Percentiles rank a stretch among this genome's conserved stretches.
These are phyloP conservation scores for Clathrospora elynae DNA, from an alignment of 2,329 filamentous ascomycete species.

Conservation along the genomic window DNA sequence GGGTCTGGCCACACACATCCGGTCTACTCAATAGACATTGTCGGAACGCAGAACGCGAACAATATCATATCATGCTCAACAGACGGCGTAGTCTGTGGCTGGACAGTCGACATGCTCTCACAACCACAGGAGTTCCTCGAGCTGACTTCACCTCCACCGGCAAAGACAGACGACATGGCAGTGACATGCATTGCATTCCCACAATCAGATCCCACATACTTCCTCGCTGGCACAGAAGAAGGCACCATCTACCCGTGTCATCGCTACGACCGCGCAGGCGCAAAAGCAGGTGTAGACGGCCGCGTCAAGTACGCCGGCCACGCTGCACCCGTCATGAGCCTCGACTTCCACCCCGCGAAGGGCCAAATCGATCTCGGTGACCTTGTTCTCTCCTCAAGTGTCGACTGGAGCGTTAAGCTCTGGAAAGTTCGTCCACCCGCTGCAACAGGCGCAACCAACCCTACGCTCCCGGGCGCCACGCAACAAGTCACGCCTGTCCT, in stretches of 20 bases:
- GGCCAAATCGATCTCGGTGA: slow-evolving; percentile 95
- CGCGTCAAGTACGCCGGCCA: slow-evolving; percentile 89
- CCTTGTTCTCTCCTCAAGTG: slow-evolving; percentile 84
- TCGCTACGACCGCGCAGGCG: slow-evolving; percentile 93
- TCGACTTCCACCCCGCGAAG: slow-evolving; percentile 91
- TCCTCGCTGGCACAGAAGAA: slow-evolving; percentile 95
- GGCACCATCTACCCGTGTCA: slow-evolving; percentile 96
- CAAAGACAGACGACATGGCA: slow-evolving; percentile 87
- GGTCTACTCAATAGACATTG: slow-evolving; percentile 92
- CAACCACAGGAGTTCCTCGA: slow-evolving; percentile 95
- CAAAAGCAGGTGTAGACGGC: slow-evolving; percentile 92
- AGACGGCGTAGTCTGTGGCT: slow-evolving; percentile 94
- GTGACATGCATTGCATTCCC: slow-evolving; percentile 96
- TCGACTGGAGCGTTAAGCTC: slow-evolving; percentile 97
- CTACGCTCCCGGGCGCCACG: slow-evolving; percentile 43
- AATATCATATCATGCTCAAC: slow-evolving; percentile 98
- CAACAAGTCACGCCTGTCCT: slow-evolving; percentile 73
- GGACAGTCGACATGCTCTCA: slow-evolving; percentile 97
- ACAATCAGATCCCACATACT: slow-evolving; percentile 93
- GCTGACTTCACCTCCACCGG: slow-evolving; percentile 78
- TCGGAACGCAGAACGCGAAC: slow-evolving; percentile 97
- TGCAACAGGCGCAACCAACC: slow-evolving; percentile 61
- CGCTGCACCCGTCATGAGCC: slow-evolving; percentile 91
- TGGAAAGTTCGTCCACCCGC: slow-evolving; percentile 91
- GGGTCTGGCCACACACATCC: slow-evolving; percentile 95